Percentiles rank a stretch among this genome's conserved stretches.
Evolutionary conservation across 352 stramenopile species (phyloP).

Genomic region (Phytophthora lateralis): DNA sequence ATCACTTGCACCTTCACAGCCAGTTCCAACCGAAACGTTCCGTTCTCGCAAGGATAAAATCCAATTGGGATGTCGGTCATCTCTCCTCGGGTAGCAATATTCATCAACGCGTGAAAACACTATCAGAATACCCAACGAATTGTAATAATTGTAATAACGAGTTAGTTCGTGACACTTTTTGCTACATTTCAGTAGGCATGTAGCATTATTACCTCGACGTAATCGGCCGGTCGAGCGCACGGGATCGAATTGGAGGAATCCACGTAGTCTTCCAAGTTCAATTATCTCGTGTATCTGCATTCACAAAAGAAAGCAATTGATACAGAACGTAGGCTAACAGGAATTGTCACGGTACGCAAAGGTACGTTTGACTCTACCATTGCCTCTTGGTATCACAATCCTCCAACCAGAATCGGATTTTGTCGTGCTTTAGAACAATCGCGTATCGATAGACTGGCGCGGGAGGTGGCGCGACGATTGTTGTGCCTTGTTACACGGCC

Average conservation of each 20-base stretch:
- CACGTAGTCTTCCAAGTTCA: conserved; percentile 2
- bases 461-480: neutral
- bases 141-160: neutral
- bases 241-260: conserved; percentile 3
- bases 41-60: neutral
- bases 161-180: neutral
- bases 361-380: neutral
- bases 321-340: neutral
- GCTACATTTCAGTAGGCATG: neutral
- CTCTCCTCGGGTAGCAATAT: neutral
- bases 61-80: neutral
- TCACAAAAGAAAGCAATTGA: conserved; percentile 1
- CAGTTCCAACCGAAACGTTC: neutral
- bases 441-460: conserved; percentile 4
- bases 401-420: conserved; percentile 6
- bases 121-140: neutral
- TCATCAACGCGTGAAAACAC: neutral
- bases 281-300: neutral
- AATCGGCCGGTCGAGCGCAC: neutral
- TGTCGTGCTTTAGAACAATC: neutral
- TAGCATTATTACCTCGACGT: neutral
- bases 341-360: too few relatives aligned
- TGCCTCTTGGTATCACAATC: conserved; percentile 9
- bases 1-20: neutral
- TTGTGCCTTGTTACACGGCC: conserved; percentile 6